Conservation (phyloP, 108 stramenopile species). For the Stephanodiscus minutulus region DNA sequence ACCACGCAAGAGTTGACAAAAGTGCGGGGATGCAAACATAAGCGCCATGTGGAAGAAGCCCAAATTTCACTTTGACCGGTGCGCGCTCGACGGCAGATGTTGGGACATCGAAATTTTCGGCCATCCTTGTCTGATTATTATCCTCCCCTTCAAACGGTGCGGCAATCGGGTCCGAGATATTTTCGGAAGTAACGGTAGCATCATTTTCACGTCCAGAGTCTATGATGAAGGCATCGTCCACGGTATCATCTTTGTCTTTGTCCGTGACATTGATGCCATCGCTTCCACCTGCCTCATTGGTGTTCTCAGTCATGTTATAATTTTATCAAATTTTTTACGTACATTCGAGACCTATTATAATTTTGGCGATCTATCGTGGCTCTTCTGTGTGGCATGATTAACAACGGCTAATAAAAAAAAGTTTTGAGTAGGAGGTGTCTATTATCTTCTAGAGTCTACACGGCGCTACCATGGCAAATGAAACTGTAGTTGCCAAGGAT, state of each 20-base stretch:
- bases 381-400: too few species aligned
- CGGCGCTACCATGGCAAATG: too few species aligned
- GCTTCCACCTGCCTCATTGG: not conserved
- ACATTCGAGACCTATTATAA: too few species aligned
- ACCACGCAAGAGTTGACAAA: conserved; percentile 28
- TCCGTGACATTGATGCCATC: conserved; percentile 1
- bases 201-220: not conserved
- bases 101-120: conserved; percentile 10
- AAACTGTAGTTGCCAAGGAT: too few species aligned
- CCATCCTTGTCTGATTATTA: conserved; percentile 1
- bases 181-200: not conserved
- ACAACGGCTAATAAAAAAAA: too few species aligned
- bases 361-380: too few species aligned
- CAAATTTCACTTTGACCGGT: conserved; percentile 7
- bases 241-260: not conserved
- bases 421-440: too few species aligned
- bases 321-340: too few species aligned
- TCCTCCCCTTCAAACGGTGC: not conserved
- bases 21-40: conserved; percentile 15
- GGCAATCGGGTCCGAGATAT: not conserved
- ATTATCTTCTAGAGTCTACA: too few species aligned
- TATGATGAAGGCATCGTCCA: not conserved
- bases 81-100: conserved; percentile 9
- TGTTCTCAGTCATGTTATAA: not conserved
- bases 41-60: conserved; percentile 25